Conservation (phyloP, 2,329 filamentous ascomycete species). For the Fonsecaea pedrosoi region DNA sequence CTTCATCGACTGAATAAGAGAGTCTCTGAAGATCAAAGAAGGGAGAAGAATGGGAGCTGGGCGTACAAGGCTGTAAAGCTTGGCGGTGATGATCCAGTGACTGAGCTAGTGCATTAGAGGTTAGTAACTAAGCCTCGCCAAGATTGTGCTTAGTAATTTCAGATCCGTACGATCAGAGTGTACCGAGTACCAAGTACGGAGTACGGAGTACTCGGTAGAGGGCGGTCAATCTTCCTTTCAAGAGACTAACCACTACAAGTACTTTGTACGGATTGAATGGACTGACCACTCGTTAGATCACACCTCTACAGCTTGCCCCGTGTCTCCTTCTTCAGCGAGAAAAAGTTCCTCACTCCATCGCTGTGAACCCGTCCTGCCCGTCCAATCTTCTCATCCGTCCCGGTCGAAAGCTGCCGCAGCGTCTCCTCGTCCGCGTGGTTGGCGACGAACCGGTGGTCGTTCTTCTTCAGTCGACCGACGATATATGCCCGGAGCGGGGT, state of each 20-base stretch:
- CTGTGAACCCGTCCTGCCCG: constrained; percentile 54
- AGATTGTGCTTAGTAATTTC: no score
- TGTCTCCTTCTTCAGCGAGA: constrained; percentile 41
- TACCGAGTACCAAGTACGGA: background rate
- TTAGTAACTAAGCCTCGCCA: no score
- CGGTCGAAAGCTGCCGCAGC: constrained; percentile 54
- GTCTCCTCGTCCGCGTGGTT: constrained; percentile 62
- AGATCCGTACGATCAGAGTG: no score
- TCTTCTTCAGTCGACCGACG: constrained; percentile 58
- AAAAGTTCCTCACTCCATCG: constrained; percentile 49
- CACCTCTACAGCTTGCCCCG: constrained; percentile 30
- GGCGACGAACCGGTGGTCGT: constrained; percentile 61
- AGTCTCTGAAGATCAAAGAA: no score
- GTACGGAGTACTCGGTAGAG: background rate
- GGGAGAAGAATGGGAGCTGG: no score
- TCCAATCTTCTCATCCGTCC: constrained; percentile 57
- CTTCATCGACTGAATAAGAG: no score
- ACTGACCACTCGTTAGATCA: background rate
- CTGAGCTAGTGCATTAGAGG: no score
- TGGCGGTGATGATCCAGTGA: no score
- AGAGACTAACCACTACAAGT: background rate
- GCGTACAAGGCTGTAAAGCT: no score
- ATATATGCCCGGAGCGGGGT: constrained; percentile 57
- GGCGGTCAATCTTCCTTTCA: no score
- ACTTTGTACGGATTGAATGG: background rate